These are phyloP conservation scores for Vaccinium macrocarpon DNA, from an alignment of 148 eudicot species.

Conservation along the genomic window DNA sequence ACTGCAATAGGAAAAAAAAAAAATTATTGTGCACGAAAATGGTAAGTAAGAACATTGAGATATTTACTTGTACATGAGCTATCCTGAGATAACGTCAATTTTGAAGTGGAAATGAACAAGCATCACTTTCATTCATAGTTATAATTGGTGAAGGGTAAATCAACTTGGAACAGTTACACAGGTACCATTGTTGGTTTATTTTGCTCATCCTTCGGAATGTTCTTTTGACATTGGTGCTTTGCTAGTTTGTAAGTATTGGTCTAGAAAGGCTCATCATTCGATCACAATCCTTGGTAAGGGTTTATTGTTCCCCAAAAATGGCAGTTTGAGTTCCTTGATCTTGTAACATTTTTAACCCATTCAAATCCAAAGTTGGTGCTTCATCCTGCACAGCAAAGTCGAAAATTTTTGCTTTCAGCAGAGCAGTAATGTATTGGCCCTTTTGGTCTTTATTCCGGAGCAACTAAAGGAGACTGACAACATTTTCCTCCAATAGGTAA, in stretches of 20 bases:
- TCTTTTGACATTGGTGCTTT: conserved; percentile 27
- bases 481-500: conserved; percentile 58
- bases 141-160: conserved; percentile 8
- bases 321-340: conserved; percentile 16
- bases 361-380: conserved; percentile 36
- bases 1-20: not conserved
- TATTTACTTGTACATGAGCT: no score
- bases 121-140: no score
- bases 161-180: conserved; percentile 12
- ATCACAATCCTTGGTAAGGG: conserved; percentile 34
- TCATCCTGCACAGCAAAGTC: conserved; percentile 41
- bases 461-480: conserved; percentile 47
- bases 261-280: conserved; percentile 26
- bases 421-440: conserved; percentile 40
- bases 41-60: no score
- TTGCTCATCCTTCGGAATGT: conserved; percentile 17
- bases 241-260: conserved; percentile 33
- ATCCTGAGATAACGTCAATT: no score
- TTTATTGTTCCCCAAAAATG: conserved; percentile 9
- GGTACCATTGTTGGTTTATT: no score
- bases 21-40: no score
- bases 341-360: conserved; percentile 15
- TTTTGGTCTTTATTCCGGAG: conserved; percentile 37
- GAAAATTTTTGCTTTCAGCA: conserved; percentile 42
- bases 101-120: no score